Base-by-base conservation (phyloP, 139 green algal genomes). In the Medakamo hakoo region DNA sequence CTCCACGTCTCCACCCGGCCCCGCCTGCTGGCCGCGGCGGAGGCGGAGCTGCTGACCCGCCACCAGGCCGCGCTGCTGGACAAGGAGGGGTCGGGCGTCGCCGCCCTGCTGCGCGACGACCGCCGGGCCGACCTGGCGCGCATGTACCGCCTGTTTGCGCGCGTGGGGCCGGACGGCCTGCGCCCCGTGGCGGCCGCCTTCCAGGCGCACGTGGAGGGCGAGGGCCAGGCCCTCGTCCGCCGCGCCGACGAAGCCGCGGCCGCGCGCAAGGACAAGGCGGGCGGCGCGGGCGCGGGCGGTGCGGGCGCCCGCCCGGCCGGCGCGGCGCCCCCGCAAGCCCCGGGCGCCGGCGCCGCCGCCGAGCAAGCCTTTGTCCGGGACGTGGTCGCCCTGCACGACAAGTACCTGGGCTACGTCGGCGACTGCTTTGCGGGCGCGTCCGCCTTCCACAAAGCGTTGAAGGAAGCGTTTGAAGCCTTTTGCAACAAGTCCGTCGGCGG, bases 381-480 rank as follows among this genome's bases (percentile, higher is more conserved):
- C 24, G 76, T 94, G 21, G 90, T 99, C 49, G 83, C 88, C 49
- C 78, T 98, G 58, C 91, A 98, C 67, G 93, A 98, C 82, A 98
- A 95, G 66, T 94, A 89, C 68, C 68, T 83, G 63, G 66, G 40
- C 30, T 73, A 73, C 22, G 72, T 78, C 40, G 40, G 9, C 25
- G 74, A 83, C 23, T 90, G 80, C 72, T 92, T 93, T 70, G 63
- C 59, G 64, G 84, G 82, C 62, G 72, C 76, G 57, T 81, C 74
- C 5, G 71, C 96, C 25, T 98, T 99, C 80, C 91, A 98, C 81
- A 96, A 96, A 72, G 86, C 87, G 1, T 71, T 96, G 49, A 97
- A 97, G 78, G 93, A 99, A 66, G 93, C 93, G 1, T 99, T 98
- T 73, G 93, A 99, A 78, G 68, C 76, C 27, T 98, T 98, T 71